A percentile compares a stretch with the other conserved stretches of the same genome.
These are phyloP conservation scores for Anthracocystis panici-leucophaei DNA, from an alignment of 1,284 basidiomycete species.

Conservation along the genomic window DNA sequence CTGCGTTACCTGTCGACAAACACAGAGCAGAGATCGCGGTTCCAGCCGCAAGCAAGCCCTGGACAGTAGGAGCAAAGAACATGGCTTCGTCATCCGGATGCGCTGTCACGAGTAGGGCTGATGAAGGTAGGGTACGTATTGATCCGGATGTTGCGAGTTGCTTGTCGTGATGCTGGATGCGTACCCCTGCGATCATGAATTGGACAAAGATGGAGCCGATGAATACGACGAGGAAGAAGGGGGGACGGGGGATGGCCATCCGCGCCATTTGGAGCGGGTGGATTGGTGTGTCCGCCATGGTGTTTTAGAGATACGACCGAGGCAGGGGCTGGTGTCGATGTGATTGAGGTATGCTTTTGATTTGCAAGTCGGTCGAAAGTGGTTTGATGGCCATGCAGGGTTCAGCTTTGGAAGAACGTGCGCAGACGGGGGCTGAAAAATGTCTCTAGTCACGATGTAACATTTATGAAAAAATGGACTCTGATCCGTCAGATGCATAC, in stretches of 20 bases:
- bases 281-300: slow-evolving; percentile 18
- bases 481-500: not conserved
- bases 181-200: slow-evolving; percentile 37
- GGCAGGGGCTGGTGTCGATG: not conserved
- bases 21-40: slow-evolving; percentile 71
- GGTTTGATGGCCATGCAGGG: not conserved
- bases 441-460: not conserved
- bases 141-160: not conserved
- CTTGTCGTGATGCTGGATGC: slow-evolving; percentile 19
- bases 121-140: slow-evolving; percentile 19
- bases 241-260: slow-evolving; percentile 40
- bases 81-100: slow-evolving; percentile 93
- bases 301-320: not conserved
- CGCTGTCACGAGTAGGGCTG: slow-evolving; percentile 79
- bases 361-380: not conserved
- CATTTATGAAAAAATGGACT: not conserved
- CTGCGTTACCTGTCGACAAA: slow-evolving; percentile 77
- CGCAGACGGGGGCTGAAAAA: not conserved
- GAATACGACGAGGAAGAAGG: slow-evolving; percentile 40
- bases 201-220: slow-evolving; percentile 38
- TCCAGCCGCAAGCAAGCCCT: slow-evolving; percentile 72
- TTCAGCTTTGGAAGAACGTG: not conserved
- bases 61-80: slow-evolving; percentile 87
- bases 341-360: not conserved
- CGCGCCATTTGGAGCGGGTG: slow-evolving; percentile 30